Evolutionary conservation across 2,329 filamentous ascomycete genomes (phyloP).

Genomic region (Pseudogymnoascus sp.): DNA sequence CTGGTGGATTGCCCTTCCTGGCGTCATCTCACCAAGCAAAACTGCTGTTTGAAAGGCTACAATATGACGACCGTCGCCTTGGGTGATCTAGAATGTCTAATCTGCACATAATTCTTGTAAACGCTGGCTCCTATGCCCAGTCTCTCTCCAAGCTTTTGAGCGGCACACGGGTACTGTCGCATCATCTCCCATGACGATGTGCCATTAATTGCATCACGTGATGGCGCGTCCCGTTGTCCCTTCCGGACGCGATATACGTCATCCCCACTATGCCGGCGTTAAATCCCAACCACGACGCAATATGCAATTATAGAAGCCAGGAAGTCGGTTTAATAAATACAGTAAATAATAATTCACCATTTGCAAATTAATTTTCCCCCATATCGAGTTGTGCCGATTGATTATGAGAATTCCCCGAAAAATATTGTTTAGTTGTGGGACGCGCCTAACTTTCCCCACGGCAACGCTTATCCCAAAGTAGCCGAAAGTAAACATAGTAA

Average conservation of each 20-base stretch:
- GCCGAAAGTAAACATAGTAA: constrained; percentile 6
- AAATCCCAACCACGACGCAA: not conserved
- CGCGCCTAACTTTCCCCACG: constrained; percentile 9
- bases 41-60: not conserved
- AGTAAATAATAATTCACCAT: not conserved
- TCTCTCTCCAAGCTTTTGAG: not conserved
- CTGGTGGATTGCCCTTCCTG: not conserved
- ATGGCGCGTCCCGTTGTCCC: not conserved
- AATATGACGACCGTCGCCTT: not conserved
- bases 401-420: not conserved
- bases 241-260: not conserved
- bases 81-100: not conserved
- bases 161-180: not conserved
- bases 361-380: not conserved
- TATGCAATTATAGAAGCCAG: not conserved
- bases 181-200: not conserved
- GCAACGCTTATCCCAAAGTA: constrained; percentile 6
- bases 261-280: not conserved
- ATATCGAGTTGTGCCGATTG: not conserved
- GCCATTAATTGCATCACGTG: constrained; percentile 3
- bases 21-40: not conserved
- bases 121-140: not conserved
- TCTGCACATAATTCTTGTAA: not conserved
- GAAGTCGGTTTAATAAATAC: not conserved
- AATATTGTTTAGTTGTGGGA: constrained; percentile 7